phyloP scores from a whole-genome alignment of 306 rosid genomes.

The Trifolium dubium region DNA sequence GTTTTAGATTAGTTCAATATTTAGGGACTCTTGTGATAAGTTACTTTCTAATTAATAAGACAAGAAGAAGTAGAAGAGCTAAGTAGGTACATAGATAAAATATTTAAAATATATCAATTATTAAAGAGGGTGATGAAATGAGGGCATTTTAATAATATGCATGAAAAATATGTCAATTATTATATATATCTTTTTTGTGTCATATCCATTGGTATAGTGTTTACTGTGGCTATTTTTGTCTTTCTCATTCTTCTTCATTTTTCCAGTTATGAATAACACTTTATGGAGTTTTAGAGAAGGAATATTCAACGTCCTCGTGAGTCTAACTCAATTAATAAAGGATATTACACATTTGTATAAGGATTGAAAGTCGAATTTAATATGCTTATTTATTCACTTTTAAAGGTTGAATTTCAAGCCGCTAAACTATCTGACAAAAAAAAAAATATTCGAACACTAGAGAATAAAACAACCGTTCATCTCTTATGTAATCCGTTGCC shows the following conservation, averaged over 20 bases:
- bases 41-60: not conserved
- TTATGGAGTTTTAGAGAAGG: conserved; percentile 41
- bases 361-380: no score
- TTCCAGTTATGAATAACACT: conserved; percentile 47
- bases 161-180: not conserved
- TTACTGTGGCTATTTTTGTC: conserved; percentile 35
- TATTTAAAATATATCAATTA: not conserved
- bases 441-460: conserved; percentile 40
- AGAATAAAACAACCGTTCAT: conserved; percentile 46
- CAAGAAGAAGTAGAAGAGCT: not conserved
- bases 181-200: not conserved
- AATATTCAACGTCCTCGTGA: no score
- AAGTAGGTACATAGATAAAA: conserved; percentile 3
- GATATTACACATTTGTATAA: no score
- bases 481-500: conserved; percentile 44
- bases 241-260: conserved; percentile 43
- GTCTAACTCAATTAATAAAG: no score
- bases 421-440: no score
- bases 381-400: no score
- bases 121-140: not conserved
- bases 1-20: not conserved
- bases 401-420: no score
- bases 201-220: conserved; percentile 41
- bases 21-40: not conserved
- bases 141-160: not conserved